These are phyloP conservation scores for Bruguiera hainesii DNA, from an alignment of 441 rosid genomes.

Conservation along the genomic window DNA sequence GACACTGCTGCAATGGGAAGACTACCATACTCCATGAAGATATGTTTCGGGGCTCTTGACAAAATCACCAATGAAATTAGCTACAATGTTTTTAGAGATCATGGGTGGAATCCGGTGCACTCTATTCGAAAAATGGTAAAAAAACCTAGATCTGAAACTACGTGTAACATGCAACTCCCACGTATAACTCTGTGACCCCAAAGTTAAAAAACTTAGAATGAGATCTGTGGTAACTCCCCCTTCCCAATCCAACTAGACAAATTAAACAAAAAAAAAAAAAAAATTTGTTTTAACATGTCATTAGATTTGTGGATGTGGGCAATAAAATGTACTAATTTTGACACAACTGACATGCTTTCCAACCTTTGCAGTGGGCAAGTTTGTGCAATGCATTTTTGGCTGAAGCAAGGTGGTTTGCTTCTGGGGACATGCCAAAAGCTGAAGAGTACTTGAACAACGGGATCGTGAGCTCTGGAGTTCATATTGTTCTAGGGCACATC, in stretches of 20 bases:
- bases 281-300: no score
- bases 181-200: no score
- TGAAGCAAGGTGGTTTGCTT: slow-evolving; percentile 50
- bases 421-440: slow-evolving; percentile 28
- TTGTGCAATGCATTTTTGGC: slow-evolving; percentile 50
- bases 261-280: no score
- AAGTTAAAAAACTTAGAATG: no score
- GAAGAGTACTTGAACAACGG: slow-evolving; percentile 55
- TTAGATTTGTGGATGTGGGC: no score
- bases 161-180: no score
- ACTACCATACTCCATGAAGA: slow-evolving; percentile 40
- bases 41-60: slow-evolving; percentile 45
- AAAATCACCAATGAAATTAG: slow-evolving; percentile 40
- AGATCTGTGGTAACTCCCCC: no score
- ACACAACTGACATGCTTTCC: background rate
- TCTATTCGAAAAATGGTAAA: slow-evolving; percentile 36
- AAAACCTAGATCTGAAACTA: background rate
- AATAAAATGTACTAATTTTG: background rate
- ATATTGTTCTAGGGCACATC: slow-evolving; percentile 37
- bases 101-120: slow-evolving; percentile 36
- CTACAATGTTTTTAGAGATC: slow-evolving; percentile 20
- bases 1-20: slow-evolving; percentile 24
- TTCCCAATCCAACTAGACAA: no score
- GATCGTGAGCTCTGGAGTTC: slow-evolving; percentile 49
- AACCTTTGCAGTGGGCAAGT: slow-evolving; percentile 41